Percentiles rank a stretch among this genome's conserved stretches.
phyloP scores from a whole-genome alignment of 176 grass and related monocot species.

The Phoenix dactylifera region DNA sequence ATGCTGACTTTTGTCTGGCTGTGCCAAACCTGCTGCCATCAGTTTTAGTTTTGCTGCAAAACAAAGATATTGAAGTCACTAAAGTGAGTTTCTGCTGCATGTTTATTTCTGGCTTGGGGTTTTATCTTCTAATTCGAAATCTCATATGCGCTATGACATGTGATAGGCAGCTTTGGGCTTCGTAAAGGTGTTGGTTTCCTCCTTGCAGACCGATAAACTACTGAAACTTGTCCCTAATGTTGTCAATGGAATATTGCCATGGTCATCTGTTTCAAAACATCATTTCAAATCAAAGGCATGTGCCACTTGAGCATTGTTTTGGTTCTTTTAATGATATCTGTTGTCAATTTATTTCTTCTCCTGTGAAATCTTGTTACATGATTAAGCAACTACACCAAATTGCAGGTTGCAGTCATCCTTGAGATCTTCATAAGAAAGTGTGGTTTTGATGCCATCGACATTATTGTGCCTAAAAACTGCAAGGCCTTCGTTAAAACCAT shows the following conservation, averaged over 20 bases:
- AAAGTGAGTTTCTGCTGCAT: constrained; percentile 42
- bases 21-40: constrained; percentile 89
- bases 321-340: not conserved
- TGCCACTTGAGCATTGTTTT: constrained; percentile 3
- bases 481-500: constrained; percentile 62
- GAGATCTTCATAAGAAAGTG: constrained; percentile 97
- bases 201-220: constrained; percentile 63
- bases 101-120: not conserved
- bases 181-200: constrained; percentile 92
- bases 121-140: not conserved
- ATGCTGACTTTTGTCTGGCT: constrained; percentile 76
- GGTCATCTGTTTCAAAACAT: constrained; percentile 56
- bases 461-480: constrained; percentile 48
- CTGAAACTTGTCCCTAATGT: constrained; percentile 61
- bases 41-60: constrained; percentile 73
- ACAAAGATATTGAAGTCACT: constrained; percentile 80
- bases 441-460: constrained; percentile 54
- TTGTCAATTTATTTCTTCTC: no score
- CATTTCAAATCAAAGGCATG: constrained; percentile 92
- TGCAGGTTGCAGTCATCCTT: constrained; percentile 69
- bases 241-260: constrained; percentile 59
- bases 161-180: constrained; percentile 84
- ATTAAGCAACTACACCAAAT: not conserved
- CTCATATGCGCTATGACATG: constrained; percentile 12
- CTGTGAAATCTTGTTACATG: no score